phyloP scores from a whole-genome alignment of 208 protist genomes.

The Spongospora subterranea region DNA sequence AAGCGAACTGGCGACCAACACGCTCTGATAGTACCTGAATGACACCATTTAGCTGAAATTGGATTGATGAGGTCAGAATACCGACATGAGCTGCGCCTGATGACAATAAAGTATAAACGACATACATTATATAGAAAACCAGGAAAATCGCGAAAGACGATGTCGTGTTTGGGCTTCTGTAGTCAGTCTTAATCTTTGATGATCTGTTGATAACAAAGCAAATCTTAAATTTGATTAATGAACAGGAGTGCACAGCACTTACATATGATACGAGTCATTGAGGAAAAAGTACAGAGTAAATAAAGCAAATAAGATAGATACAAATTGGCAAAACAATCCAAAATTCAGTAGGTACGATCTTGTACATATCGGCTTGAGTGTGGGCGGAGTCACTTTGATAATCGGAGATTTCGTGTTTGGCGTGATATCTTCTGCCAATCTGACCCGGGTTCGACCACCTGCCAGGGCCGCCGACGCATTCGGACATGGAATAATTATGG shows the following conservation, averaged over 20 bases:
- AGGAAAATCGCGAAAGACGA: background rate
- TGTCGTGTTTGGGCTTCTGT: background rate
- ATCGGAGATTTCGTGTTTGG: too few relatives aligned
- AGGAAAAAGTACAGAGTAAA: background rate
- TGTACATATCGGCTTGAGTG: background rate
- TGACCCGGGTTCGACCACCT: too few relatives aligned
- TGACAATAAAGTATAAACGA: background rate
- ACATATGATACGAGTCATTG: background rate
- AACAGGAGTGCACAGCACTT: background rate
- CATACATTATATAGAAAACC: background rate
- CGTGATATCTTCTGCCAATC: too few relatives aligned
- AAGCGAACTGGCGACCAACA: conserved; percentile 21
- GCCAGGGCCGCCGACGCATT: too few relatives aligned
- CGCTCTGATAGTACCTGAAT: conserved; percentile 26
- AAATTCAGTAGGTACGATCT: background rate
- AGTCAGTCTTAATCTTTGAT: background rate
- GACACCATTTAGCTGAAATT: background rate
- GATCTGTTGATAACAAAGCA: background rate
- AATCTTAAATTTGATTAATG: background rate
- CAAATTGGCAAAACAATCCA: background rate
- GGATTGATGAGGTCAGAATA: background rate
- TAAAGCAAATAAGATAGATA: background rate
- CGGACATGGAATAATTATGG: too few relatives aligned
- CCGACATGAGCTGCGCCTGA: background rate
- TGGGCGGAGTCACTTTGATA: too few relatives aligned